Evolutionary conservation across 2,329 filamentous ascomycete genomes (phyloP), one percentile per base, ranked within the genome.

Genomic region (Cladophialophora exuberans): DNA sequence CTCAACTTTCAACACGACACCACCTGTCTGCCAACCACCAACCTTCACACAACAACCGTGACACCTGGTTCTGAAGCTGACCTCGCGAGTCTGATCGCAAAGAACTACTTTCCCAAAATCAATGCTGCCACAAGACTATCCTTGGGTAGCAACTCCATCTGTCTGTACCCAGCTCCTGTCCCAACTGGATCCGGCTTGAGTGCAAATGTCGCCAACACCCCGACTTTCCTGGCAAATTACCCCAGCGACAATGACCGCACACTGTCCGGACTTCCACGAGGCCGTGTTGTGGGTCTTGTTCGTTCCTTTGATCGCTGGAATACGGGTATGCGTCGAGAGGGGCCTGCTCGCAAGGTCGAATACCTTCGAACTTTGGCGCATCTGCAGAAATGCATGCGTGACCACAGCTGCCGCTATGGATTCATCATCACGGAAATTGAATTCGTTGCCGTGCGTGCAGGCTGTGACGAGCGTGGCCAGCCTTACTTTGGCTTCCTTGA

Each of bases 341-440:
- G 86, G 39, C 90, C 92, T 61, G 83, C 90, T 71, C 88, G 91
- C 73, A 87, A 89, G 55, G 89, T 96, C 54, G 86, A 93, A 73
- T 97, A 97, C 76, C 86, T 97, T 17, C 86, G 88, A 46, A 90
- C 90, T 1, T 83, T 97, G 4, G 82, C 91, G 0, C 90, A 95
- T 65, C 78, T 97, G 39, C 93, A 97, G 73, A 84, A 89, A 69
- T 86, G 87, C 67, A 96, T 97, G 90, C 90, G 93, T 71, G 90
- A 96, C 74, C 89, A 96, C 74, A 86, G 86, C 63, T 95, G 90
- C 69, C 86, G 93, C 56, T 97, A 97, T 72, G 93, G 93, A 51
- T 97, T 96, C 78, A 93, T 97, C 72, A 85, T 97, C 68, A 97
- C 90, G 1, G 93, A 97, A 74, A 96, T 96, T 65, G 93, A 97